phyloP scores from a whole-genome alignment of 148 eudicot genomes.

The Spergularia marina region DNA sequence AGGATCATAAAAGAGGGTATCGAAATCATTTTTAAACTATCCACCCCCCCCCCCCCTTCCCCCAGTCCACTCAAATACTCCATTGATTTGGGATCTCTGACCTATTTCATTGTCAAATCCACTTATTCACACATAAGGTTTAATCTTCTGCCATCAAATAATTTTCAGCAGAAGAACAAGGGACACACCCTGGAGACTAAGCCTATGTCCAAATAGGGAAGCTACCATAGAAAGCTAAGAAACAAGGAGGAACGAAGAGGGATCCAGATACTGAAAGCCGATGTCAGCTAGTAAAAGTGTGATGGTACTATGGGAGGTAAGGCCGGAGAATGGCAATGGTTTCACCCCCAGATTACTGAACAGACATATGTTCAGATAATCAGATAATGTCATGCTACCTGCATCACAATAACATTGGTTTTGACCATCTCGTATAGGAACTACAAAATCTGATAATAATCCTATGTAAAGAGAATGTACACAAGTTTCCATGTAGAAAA shows the following conservation, averaged over 20 bases:
- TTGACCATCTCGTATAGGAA: neutral
- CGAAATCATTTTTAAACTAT: neutral
- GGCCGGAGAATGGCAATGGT: neutral
- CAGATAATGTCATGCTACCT: neutral
- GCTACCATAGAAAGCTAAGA: neutral
- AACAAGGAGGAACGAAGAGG: constrained; percentile 5
- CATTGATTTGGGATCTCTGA: neutral
- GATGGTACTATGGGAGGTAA: neutral
- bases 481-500: neutral
- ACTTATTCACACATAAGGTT: neutral
- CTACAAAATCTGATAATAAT: neutral
- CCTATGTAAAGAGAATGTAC: neutral
- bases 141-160: neutral
- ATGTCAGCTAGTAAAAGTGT: neutral
- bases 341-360: neutral
- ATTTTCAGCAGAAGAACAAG: constrained; percentile 24
- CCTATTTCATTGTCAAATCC: neutral
- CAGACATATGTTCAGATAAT: neutral
- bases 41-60: too few species aligned
- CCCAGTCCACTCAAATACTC: neutral
- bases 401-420: neutral
- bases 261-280: neutral
- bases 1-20: neutral
- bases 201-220: constrained; percentile 12
- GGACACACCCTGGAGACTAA: constrained; percentile 11